Conservation (phyloP, 805 yeast genomes). For the Starmerella floricola region DNA sequence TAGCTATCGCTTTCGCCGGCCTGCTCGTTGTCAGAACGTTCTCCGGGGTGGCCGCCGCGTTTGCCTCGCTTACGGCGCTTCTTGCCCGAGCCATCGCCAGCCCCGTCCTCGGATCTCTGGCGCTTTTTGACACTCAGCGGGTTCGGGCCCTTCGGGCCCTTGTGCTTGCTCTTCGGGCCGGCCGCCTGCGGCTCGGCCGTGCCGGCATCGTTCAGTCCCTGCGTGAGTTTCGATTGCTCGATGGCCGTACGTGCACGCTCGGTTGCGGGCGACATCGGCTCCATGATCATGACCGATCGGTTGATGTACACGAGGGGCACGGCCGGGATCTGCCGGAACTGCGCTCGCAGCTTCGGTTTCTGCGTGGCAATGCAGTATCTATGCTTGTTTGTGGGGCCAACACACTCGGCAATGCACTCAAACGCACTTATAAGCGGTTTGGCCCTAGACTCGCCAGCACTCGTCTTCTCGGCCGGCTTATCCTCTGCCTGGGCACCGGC, state of each 20-base stretch:
- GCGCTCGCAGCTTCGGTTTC: conserved; percentile 53
- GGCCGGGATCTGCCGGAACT: conserved; percentile 69
- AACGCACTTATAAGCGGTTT: conserved; percentile 37
- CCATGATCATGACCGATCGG: conserved; percentile 91
- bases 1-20: not conserved
- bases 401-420: conserved; percentile 48
- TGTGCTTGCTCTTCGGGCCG: conserved; percentile 13
- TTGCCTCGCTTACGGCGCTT: conserved; percentile 21
- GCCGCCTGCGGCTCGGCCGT: conserved; percentile 15
- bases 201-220: conserved; percentile 61
- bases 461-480: too few species aligned
- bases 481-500: too few species aligned
- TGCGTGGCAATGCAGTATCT: conserved; percentile 85
- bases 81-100: conserved; percentile 5
- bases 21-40: not conserved
- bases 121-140: conserved; percentile 81
- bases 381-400: conserved; percentile 55
- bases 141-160: conserved; percentile 57
- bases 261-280: conserved; percentile 73
- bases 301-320: conserved; percentile 80
- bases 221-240: conserved; percentile 58
- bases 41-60: not conserved
- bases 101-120: conserved; percentile 29
- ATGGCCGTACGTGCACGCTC: conserved; percentile 35
- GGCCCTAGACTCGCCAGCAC: not conserved